Evolutionary conservation across 108 stramenopile species (phyloP), one percentile per base, ranked within the genome.

Genomic region (Nitzschia sp.): DNA sequence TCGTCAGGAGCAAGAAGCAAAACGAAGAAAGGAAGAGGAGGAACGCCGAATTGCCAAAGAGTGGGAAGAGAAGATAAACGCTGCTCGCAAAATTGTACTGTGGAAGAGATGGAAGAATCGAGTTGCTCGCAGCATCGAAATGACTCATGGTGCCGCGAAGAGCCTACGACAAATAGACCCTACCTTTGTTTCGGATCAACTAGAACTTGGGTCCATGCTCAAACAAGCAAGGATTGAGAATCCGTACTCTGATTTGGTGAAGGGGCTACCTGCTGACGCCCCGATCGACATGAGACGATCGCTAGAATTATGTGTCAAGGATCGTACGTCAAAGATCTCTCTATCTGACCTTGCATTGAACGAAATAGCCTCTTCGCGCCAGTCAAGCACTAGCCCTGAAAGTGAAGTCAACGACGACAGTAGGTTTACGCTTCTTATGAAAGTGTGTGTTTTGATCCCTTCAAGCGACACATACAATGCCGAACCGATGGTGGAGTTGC

Each of bases 361-460:
- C 67, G 31, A 70, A 45, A 36, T 56, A 42, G 24, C 21, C 4
- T 3, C n/a, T 29, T 36, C 26, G 38, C 67, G 38, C 55, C 13
- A 28, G 5, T 27, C 1, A 21, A 6, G n/a, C 56, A 23, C 32
- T 34, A 32, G 18, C 34, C 13, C 23, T 5, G 26, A 17, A 9
- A 18, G 11, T 18, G 11, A 38, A 66, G 36, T 17, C 27, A 35
- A 51, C 17, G 23, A 19, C 68, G 1, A 57, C 56, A 56, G 26
- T 26, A 75, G 70, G 61, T 36, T 46, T 1, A 68, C 68, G 4
- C 47, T 72, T 2, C 59, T 78, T 3, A 35, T 78, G 23, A 78
- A 78, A 59, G 58, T 78, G 21, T 70, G 66, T 18, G 17, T 78
- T 53, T 28, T 78, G 8, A 59, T 71, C 28, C 77, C 77, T 18